A percentile compares a stretch with the other conserved stretches of the same genome.
phyloP scores from a whole-genome alignment of 495 filamentous ascomycete species.

The Xeromyces bisporus region DNA sequence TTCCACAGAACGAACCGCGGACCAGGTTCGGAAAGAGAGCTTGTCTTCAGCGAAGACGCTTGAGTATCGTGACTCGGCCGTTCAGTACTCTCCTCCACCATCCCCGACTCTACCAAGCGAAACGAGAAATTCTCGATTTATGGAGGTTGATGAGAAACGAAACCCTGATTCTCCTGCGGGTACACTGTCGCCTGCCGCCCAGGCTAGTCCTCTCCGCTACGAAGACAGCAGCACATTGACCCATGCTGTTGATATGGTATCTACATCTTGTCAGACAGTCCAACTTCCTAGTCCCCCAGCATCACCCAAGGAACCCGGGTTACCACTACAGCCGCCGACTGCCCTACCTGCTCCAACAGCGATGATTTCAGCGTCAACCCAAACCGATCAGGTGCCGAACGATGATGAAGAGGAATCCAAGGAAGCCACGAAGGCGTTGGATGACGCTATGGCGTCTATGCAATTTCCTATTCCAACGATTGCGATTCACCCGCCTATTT shows the following conservation, averaged over 20 bases:
- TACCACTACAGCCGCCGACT: conserved; percentile 3
- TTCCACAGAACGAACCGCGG: conserved; percentile 6
- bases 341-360: conserved; percentile 5
- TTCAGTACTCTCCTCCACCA: conserved; percentile 68
- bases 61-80: conserved; percentile 53
- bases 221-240: conserved; percentile 17
- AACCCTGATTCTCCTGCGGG: background rate
- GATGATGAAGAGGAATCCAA: conserved; percentile 5
- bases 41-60: conserved; percentile 3
- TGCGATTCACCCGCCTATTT: conserved; percentile 46
- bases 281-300: conserved; percentile 51
- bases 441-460: conserved; percentile 7
- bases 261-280: conserved; percentile 53
- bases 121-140: conserved; percentile 1
- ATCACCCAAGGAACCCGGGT: conserved; percentile 39
- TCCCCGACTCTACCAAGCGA: conserved; percentile 39
- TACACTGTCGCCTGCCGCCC: background rate
- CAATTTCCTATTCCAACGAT: conserved; percentile 40
- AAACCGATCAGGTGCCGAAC: conserved; percentile 36
- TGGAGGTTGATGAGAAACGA: background rate
- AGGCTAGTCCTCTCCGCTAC: conserved; percentile 5
- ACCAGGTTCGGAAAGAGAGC: conserved; percentile 6
- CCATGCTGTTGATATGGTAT: conserved; percentile 41
- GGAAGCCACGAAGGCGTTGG: conserved; percentile 7
- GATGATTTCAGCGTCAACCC: conserved; percentile 46